Evolutionary conservation across 352 stramenopile genomes (phyloP).

Genomic region (Phytophthora cajani): DNA sequence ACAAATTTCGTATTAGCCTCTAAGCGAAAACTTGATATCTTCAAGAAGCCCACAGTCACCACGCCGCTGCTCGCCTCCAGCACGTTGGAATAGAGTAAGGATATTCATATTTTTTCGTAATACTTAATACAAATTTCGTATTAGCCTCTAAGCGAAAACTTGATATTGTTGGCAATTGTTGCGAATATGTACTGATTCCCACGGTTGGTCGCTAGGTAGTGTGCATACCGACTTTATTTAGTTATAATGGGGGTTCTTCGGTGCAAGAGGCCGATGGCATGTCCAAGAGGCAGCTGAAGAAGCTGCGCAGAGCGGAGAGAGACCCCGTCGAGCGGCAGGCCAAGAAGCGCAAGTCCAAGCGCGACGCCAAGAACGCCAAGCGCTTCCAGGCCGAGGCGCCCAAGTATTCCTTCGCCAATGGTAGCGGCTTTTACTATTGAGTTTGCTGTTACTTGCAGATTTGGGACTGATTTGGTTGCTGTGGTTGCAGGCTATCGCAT

Average conservation of each 20-base stretch:
- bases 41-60: slow-evolving; percentile 81
- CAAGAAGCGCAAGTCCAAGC: slow-evolving; percentile 64
- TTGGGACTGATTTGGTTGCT: slow-evolving; percentile 12
- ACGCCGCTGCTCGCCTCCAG: slow-evolving; percentile 79
- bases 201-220: too few relatives aligned
- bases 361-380: slow-evolving; percentile 48
- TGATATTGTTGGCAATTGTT: slow-evolving; percentile 12
- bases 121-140: slow-evolving; percentile 19
- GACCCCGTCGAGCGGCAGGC: slow-evolving; percentile 36
- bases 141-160: slow-evolving; percentile 3
- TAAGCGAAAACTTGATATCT: slow-evolving; percentile 26
- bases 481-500: slow-evolving; percentile 70
- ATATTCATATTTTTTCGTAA: slow-evolving; percentile 16
- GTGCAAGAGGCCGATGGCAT: slow-evolving; percentile 21
- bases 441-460: background rate
- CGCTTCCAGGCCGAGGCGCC: slow-evolving; percentile 49
- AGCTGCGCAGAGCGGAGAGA: slow-evolving; percentile 40
- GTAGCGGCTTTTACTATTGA: slow-evolving; percentile 5
- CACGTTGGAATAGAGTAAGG: slow-evolving; percentile 48
- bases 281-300: slow-evolving; percentile 61
- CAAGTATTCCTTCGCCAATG: slow-evolving; percentile 72
- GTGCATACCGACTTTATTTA: too few relatives aligned
- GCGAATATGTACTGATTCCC: too few relatives aligned
- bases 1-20: slow-evolving; percentile 7
- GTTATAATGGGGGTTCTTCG: too few relatives aligned